Evolutionary conservation across 2,329 filamentous ascomycete species (phyloP).

Genomic region (Fusarium pininemorale): DNA sequence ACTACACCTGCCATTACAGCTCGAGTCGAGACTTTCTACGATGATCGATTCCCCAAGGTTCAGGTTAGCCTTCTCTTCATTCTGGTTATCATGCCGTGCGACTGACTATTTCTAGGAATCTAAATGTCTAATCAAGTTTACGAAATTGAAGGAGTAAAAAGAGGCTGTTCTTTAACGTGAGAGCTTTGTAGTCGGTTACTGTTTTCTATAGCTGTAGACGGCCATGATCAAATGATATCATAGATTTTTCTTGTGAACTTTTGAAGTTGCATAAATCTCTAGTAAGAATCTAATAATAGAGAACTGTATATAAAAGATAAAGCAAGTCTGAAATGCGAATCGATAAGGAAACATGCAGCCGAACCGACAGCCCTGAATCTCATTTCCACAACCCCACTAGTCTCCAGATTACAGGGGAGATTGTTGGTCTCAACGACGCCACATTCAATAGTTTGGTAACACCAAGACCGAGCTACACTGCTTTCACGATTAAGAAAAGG

Average conservation of each 20-base stretch:
- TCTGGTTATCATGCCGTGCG: fast-evolving
- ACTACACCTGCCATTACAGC: constrained; percentile 32
- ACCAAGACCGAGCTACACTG: neutral
- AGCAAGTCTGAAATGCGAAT: too few relatives aligned
- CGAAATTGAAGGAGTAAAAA: neutral
- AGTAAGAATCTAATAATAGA: neutral
- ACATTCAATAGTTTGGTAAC: neutral
- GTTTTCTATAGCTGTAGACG: neutral
- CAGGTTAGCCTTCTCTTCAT: neutral
- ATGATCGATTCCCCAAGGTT: constrained; percentile 25
- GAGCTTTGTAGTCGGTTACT: too few relatives aligned
- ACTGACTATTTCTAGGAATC: constrained; percentile 9
- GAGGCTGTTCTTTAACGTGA: too few relatives aligned
- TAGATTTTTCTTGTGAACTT: too few relatives aligned
- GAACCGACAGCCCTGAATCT: neutral
- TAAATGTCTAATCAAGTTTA: constrained; percentile 30
- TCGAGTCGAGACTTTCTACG: constrained; percentile 36
- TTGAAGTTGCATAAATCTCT: fast-evolving
- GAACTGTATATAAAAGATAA: fast-evolving
- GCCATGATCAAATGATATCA: neutral
- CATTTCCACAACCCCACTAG: neutral
- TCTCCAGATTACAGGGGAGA: neutral
- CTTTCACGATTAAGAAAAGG: neutral
- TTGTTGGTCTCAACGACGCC: neutral
- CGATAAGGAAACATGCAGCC: neutral